Base-by-base conservation (phyloP, 768 basidiomycete genomes). In the Mycena galericulata region DNA sequence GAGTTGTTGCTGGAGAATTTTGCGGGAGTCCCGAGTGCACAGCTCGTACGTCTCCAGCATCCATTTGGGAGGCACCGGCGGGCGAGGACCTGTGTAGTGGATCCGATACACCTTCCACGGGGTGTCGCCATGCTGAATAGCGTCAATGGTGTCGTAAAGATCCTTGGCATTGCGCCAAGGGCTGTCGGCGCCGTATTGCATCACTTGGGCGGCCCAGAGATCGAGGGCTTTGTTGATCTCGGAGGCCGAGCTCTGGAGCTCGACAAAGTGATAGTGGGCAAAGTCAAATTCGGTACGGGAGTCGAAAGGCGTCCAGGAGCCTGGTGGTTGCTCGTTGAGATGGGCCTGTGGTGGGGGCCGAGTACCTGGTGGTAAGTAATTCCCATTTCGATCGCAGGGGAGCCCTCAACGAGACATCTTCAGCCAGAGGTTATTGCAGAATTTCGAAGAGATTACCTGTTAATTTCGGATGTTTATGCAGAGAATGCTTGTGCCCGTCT, bases 41-140 rank as follows among this genome's bases (percentile, higher is more conserved):
- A 58, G 56, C 43, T 58, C 56, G n/a, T 58, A 58, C 11, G 8
- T 14, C 20, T 58, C 41, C 3, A 30, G 27, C 56, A 58, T 58
- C 56, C 56, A 58, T 22, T 45, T 32, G 3, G 56, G 56, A 15
- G 56, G 56, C 9, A 32, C 8, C 2, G 56, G 18, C 10, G 56
- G 56, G 4, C 17, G 40, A 20, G 43, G 57, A 4, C 57, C 57
- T 5, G 27, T 30, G 36, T 58, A 58, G 17, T 30, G 57, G 5
- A 58, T 7, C n/a, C 46, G n/a, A n/a, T 45, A 46, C 11, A 58
- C 57, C 27, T 58, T 58, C 57, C 57, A 58, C 15, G 57, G 57
- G 3, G 57, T 43, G 26, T 58, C 57, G 9, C 57, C 57, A 22
- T 58, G 57, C 57, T 58, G 57, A 12, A 58, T 58, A 1, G 18